Evolutionary conservation across 345 rosid genomes (phyloP).

Genomic region (Heritiera fomes): DNA sequence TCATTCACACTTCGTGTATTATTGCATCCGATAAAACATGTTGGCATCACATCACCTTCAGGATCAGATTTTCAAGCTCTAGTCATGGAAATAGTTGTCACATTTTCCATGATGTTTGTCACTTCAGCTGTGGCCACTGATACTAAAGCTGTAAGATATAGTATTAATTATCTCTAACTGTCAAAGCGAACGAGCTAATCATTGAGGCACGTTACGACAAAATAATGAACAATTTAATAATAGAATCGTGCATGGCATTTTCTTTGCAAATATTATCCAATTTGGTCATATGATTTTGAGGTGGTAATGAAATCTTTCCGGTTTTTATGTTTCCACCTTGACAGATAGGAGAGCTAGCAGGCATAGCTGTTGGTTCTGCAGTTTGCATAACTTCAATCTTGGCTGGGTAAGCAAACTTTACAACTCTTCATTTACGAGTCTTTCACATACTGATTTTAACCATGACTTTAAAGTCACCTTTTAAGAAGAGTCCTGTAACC

Average conservation of each 20-base stretch:
- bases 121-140: conserved; percentile 55
- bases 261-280: not conserved
- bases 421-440: not conserved
- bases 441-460: not conserved
- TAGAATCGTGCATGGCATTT: too few species aligned
- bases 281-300: not conserved
- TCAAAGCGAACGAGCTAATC: too few species aligned
- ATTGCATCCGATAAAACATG: conserved; percentile 39
- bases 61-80: conserved; percentile 53
- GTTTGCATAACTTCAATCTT: conserved; percentile 56
- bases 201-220: too few species aligned
- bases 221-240: too few species aligned
- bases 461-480: not conserved
- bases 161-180: too few species aligned
- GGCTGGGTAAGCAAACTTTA: conserved; percentile 45
- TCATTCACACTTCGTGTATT: conserved; percentile 38
- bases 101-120: conserved; percentile 53
- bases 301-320: not conserved
- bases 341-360: conserved; percentile 61
- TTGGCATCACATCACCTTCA: conserved; percentile 54
- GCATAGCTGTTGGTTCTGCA: conserved; percentile 56
- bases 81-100: conserved; percentile 52
- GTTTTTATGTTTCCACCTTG: not conserved
- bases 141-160: conserved; percentile 39
- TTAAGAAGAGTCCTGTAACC: not conserved